phyloP scores from a whole-genome alignment of 805 yeast genomes.

The Nakazawaea molendinolei region DNA sequence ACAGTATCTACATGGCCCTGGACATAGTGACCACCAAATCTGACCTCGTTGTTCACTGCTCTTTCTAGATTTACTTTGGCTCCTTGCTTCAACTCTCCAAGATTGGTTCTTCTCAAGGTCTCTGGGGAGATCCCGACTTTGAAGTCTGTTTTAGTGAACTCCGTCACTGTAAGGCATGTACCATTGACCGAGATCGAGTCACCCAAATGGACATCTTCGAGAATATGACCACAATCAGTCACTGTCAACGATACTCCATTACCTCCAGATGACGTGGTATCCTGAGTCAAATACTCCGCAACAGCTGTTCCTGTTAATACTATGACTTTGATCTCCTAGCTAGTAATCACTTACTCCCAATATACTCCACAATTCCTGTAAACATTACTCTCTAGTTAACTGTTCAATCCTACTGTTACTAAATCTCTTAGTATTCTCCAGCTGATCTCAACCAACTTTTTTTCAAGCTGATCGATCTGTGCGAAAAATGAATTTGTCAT shows the following conservation, averaged over 20 bases:
- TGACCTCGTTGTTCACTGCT: conserved; percentile 71
- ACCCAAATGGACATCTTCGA: conserved; percentile 83
- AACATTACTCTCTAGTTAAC: too few relatives aligned
- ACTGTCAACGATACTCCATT: conserved; percentile 70
- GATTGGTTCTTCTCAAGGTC: conserved; percentile 73
- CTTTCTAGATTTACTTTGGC: conserved; percentile 80
- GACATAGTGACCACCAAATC: conserved; percentile 96
- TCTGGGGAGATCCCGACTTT: conserved; percentile 93
- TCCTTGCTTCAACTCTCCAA: conserved; percentile 55
- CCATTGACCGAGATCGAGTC: conserved; percentile 93
- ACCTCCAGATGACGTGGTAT: conserved; percentile 51
- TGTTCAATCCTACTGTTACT: too few relatives aligned
- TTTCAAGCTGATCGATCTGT: too few relatives aligned
- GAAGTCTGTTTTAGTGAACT: conserved; percentile 53
- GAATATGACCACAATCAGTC: conserved; percentile 50
- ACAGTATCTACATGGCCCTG: conserved; percentile 96
- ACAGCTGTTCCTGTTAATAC: conserved; percentile 29
- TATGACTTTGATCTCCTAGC: conserved; percentile 13
- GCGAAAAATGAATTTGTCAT: too few relatives aligned
- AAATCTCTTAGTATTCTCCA: too few relatives aligned
- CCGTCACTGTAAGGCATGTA: conserved; percentile 87
- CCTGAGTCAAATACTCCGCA: conserved; percentile 37
- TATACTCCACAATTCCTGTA: conserved; percentile 86
- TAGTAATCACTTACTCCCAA: conserved; percentile 45
- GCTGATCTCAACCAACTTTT: too few relatives aligned